phyloP scores from a whole-genome alignment of 768 basidiomycete genomes.

The Leccinellum luteum region DNA sequence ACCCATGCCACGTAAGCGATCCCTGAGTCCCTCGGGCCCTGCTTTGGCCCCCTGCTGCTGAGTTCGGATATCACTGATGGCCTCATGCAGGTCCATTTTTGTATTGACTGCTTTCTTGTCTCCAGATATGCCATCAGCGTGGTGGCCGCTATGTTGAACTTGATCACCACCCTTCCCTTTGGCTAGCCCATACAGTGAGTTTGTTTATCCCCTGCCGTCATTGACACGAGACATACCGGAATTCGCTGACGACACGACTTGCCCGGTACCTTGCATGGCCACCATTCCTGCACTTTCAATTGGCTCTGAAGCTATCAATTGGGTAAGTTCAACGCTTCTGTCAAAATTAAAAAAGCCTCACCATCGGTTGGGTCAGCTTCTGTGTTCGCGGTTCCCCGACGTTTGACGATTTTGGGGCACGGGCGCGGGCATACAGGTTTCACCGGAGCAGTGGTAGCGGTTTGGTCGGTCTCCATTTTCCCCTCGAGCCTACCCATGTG shows the following conservation, averaged over 20 bases:
- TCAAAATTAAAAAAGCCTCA: too few relatives aligned
- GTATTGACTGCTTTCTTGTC: background rate
- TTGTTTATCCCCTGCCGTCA: too few relatives aligned
- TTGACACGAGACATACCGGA: too few relatives aligned
- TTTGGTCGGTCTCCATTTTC: background rate
- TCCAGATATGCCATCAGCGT: too few relatives aligned
- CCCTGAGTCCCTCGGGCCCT: background rate
- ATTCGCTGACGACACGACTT: too few relatives aligned
- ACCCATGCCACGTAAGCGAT: background rate
- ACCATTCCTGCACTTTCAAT: background rate
- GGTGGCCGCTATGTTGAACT: too few relatives aligned
- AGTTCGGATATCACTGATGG: background rate
- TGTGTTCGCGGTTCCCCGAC: background rate
- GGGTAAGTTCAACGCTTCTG: background rate
- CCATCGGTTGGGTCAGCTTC: background rate
- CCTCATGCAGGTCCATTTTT: background rate
- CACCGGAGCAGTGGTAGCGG: background rate
- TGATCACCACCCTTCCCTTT: too few relatives aligned
- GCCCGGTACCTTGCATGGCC: too few relatives aligned
- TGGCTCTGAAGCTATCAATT: background rate
- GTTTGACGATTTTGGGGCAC: background rate
- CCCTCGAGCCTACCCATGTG: background rate
- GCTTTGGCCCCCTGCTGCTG: background rate
- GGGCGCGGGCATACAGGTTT: background rate
- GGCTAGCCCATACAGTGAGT: too few relatives aligned